These are phyloP conservation scores for Septoria petroselini DNA, from an alignment of 2,329 filamentous ascomycete species.

Conservation along the genomic window DNA sequence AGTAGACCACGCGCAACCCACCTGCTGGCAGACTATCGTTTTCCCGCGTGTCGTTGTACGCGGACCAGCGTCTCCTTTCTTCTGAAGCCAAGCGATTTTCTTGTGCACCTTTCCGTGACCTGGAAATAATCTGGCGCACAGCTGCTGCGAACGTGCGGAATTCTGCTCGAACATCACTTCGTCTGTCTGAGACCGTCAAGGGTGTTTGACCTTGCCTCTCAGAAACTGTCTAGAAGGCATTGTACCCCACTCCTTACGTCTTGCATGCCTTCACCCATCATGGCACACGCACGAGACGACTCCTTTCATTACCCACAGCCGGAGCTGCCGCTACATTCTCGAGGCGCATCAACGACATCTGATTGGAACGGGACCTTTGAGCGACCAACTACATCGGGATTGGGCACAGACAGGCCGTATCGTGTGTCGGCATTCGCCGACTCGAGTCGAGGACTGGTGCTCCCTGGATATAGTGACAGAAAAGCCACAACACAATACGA, in stretches of 20 bases:
- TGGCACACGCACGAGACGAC: constrained; percentile 22
- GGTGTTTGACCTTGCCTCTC: constrained; percentile 5
- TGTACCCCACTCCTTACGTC: constrained; percentile 6
- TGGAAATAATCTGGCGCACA: not conserved
- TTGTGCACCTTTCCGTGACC: not conserved
- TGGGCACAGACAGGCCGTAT: constrained; percentile 20
- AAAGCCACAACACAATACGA: constrained; percentile 7
- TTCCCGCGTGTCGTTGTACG: not conserved
- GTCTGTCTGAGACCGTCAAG: constrained; percentile 3
- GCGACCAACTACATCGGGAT: constrained; percentile 19
- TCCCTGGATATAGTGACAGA: constrained; percentile 14
- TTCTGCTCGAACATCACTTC: not conserved
- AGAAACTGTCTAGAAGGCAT: not conserved
- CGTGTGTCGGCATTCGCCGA: constrained; percentile 21
- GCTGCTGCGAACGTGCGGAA: constrained; percentile 15
- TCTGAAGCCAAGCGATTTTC: constrained; percentile 1
- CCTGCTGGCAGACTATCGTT: not conserved
- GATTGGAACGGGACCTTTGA: constrained; percentile 23
- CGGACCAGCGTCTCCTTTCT: not conserved
- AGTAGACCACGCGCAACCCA: not conserved
- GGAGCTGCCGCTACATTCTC: constrained; percentile 24
- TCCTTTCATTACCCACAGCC: constrained; percentile 23
- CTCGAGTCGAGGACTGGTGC: constrained; percentile 21
- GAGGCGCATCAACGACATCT: constrained; percentile 23
- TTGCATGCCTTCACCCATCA: constrained; percentile 8